Conservation (phyloP, 305 asterid genomes). For the Fraxinus nigra region DNA sequence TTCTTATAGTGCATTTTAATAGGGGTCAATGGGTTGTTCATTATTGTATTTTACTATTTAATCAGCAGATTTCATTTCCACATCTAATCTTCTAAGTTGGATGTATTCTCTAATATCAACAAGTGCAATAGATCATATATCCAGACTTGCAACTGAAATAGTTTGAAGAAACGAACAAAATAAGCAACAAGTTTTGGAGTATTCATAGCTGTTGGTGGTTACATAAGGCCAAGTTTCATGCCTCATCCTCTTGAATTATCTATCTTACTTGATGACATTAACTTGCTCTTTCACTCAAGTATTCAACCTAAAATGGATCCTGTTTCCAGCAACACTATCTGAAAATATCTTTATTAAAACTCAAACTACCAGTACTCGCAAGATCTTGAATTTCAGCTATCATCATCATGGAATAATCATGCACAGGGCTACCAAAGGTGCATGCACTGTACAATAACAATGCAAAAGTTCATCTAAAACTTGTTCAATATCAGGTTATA, state of each 20-base stretch:
- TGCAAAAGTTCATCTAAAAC: slow-evolving; percentile 3
- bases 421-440: not conserved
- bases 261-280: not conserved
- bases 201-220: not conserved
- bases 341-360: not conserved
- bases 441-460: slow-evolving; percentile 6
- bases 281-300: not conserved
- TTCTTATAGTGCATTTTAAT: not conserved
- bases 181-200: not conserved
- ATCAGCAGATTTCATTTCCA: not conserved
- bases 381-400: slow-evolving; percentile 2
- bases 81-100: not conserved
- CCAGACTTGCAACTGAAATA: not conserved
- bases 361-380: slow-evolving; percentile 5
- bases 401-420: not conserved
- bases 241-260: not conserved
- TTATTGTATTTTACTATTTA: not conserved
- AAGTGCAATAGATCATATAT: not conserved
- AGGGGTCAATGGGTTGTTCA: not conserved
- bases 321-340: not conserved
- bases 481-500: slow-evolving; percentile 7
- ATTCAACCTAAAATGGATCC: not conserved
- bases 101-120: not conserved
- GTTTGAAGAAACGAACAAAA: not conserved
- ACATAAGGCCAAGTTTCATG: not conserved